Base-by-base conservation (phyloP, 140 eudicot genomes). In the Stevia rebaudiana region DNA sequence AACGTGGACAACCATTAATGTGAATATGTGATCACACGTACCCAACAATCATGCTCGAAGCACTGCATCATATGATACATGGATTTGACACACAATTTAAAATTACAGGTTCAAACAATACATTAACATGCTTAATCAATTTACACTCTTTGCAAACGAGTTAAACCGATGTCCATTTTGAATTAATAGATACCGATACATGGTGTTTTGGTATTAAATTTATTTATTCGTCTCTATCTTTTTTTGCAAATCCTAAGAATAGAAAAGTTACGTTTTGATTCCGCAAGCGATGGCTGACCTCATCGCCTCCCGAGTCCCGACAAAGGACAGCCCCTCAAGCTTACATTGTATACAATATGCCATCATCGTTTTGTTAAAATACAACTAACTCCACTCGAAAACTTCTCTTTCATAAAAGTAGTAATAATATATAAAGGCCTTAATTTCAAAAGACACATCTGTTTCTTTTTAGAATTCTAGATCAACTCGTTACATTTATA, bases 281-380 rank as follows among this genome's bases (percentile, higher is more conserved):
- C n/a, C 52, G 72, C n/a, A 53, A 52, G 7, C 28, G 30, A 67
- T 53, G 73, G 54, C 64, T 39, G 40, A 53, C 28, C n/a, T 67
- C 53, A 67, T 53, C 73, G 9, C 61, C 18, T 24, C 58, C 52
- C 52, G 11, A 67, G 11, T 24, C 58, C 52, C 52, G 11, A 67
- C 40, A 8, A 39, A 53, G 17, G 42, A 52, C 49, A 49, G 30
- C 21, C 24, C 41, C 16, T 49, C 44, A 49, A 15, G 28, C 15
- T 67, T 67, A 37, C 62, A 15, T 22, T 12, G 12, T 12, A 6
- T 24, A 5, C 33, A 67, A 51, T 51, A 24, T 3, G 23, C 54
- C 52, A 41, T 7, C n/a, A 52, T 6, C 37, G 28, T 39, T 51
- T 23, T 22, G 17, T 36, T 4, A n/a, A 36, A 19, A 47, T 4